Evolutionary conservation across 2,329 filamentous ascomycete genomes (phyloP).

Genomic region (Ophiosphaerella herpotricha): DNA sequence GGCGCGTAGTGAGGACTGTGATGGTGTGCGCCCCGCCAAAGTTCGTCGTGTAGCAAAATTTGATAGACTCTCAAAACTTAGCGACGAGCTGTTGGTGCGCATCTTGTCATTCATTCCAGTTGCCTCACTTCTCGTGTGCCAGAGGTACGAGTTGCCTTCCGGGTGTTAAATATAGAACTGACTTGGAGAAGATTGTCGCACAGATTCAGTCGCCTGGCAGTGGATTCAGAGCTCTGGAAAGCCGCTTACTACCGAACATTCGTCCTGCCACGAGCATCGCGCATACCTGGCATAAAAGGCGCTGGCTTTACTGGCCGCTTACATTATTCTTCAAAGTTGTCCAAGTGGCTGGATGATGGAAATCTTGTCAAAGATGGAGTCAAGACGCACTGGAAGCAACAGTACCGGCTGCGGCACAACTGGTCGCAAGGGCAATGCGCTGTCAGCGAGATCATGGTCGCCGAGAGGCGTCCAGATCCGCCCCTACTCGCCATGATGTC

Average conservation of each 20-base stretch:
- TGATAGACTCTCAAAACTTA: constrained; percentile 74
- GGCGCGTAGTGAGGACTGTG: constrained; percentile 32
- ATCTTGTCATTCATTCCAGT: constrained; percentile 79
- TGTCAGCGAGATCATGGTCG: constrained; percentile 75
- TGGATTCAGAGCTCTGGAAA: constrained; percentile 91
- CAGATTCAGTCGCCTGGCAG: constrained; percentile 72
- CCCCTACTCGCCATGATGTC: constrained; percentile 75
- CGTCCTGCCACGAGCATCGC: constrained; percentile 77
- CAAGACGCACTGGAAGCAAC: constrained; percentile 78
- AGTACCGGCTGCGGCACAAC: constrained; percentile 88
- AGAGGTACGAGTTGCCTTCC: constrained; percentile 54
- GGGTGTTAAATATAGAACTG: neutral
- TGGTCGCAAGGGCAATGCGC: constrained; percentile 84
- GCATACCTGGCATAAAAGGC: constrained; percentile 69
- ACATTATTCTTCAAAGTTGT: constrained; percentile 59
- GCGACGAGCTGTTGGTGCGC: constrained; percentile 85
- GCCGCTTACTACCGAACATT: constrained; percentile 85
- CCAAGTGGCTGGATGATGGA: constrained; percentile 66
- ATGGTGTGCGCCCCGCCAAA: constrained; percentile 49
- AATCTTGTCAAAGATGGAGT: constrained; percentile 57
- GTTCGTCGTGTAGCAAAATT: constrained; percentile 45
- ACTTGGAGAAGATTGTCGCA: constrained; percentile 65
- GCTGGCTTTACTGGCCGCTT: constrained; percentile 44
- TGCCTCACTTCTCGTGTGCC: constrained; percentile 66
- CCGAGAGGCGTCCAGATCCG: constrained; percentile 57